Conservation (phyloP, 2,329 filamentous ascomycete species). For the Ophiostoma angusticollis region DNA sequence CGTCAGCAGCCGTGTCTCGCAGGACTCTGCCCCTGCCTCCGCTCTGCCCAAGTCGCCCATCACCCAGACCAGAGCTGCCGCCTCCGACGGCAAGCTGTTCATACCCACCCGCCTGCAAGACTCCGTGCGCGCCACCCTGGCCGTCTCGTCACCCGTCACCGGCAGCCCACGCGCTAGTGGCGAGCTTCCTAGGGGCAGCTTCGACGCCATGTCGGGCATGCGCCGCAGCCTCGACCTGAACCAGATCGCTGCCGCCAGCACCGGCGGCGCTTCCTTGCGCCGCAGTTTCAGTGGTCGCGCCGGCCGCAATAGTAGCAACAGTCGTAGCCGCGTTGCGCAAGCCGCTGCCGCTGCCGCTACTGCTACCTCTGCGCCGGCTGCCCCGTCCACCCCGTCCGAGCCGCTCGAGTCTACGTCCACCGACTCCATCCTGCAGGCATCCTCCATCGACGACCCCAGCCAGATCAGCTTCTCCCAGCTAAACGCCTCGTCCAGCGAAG, state of each 20-base stretch:
- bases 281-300: slow-evolving; percentile 52
- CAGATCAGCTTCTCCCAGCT: slow-evolving; percentile 49
- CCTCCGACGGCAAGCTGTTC: neutral
- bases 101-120: slow-evolving; percentile 35
- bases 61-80: too few species aligned
- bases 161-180: slow-evolving; percentile 43
- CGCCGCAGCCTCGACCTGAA: slow-evolving; percentile 41
- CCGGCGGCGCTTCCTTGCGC: too few species aligned
- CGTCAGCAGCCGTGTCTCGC: slow-evolving; percentile 6
- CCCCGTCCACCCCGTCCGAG: slow-evolving; percentile 25
- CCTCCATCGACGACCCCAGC: slow-evolving; percentile 52
- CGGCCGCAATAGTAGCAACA: slow-evolving; percentile 21
- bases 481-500: slow-evolving; percentile 56
- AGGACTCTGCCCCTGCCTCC: slow-evolving; percentile 6
- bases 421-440: slow-evolving; percentile 59
- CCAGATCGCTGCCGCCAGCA: slow-evolving; percentile 27
- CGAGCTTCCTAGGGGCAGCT: slow-evolving; percentile 39
- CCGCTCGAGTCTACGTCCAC: slow-evolving; percentile 53
- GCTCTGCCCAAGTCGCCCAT: neutral
- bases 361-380: neutral
- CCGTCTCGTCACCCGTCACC: slow-evolving; percentile 33
- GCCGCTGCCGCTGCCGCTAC: neutral
- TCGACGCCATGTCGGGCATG: slow-evolving; percentile 33
- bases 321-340: neutral
- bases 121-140: slow-evolving; percentile 48